Conservation (phyloP, 148 eudicot genomes). For the Linanthus parryae region DNA sequence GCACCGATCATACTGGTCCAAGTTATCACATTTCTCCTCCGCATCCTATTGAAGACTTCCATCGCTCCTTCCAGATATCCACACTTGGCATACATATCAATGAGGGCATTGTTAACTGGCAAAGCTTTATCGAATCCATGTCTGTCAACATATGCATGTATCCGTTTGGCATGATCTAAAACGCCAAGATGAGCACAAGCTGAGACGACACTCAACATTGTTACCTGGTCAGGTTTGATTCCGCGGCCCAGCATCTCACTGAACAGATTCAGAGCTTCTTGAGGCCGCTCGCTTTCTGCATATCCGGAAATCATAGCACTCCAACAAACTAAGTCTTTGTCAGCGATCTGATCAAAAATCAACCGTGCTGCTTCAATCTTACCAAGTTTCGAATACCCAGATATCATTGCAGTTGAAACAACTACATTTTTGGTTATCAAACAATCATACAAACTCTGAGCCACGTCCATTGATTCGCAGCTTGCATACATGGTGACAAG, state of each 20-base stretch:
- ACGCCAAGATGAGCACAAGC: conserved; percentile 50
- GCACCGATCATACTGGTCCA: conserved; percentile 50
- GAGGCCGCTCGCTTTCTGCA: conserved; percentile 39
- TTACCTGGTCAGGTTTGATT: conserved; percentile 40
- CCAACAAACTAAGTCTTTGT: conserved; percentile 50
- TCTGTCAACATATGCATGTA: conserved; percentile 24
- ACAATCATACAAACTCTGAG: conserved; percentile 29
- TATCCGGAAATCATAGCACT: conserved; percentile 53
- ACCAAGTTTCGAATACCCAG: conserved; percentile 39
- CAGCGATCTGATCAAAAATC: conserved; percentile 29
- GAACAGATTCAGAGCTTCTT: conserved; percentile 40
- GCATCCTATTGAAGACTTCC: conserved; percentile 27
- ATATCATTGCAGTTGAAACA: conserved; percentile 42
- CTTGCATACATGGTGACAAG: conserved; percentile 43
- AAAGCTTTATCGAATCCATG: conserved; percentile 34
- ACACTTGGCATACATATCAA: conserved; percentile 60
- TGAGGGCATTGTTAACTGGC: conserved; percentile 42
- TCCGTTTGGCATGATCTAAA: conserved; percentile 28
- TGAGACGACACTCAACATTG: conserved; percentile 47
- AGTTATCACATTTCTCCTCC: conserved; percentile 33
- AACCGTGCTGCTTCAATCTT: conserved; percentile 30
- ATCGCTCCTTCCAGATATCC: conserved; percentile 39
- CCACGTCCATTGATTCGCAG: conserved; percentile 43
- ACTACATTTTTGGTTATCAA: conserved; percentile 28
- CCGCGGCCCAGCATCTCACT: conserved; percentile 27